phyloP scores from a whole-genome alignment of 352 stramenopile species.

The Phytophthora cryptogea region DNA sequence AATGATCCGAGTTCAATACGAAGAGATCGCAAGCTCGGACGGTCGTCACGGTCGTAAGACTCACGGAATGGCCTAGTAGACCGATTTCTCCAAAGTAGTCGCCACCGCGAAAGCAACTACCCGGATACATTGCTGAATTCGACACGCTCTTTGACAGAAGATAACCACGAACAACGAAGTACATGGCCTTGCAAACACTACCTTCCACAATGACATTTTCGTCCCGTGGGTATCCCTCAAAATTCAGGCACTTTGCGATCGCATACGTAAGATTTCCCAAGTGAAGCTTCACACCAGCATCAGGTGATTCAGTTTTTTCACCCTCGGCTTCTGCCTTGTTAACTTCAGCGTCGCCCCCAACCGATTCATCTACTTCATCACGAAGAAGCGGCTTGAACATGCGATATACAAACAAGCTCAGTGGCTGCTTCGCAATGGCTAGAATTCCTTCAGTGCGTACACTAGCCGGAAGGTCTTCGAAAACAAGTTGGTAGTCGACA shows the following conservation, averaged over 20 bases:
- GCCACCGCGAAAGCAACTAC: slow-evolving; percentile 43
- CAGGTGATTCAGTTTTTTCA: neutral
- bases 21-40: slow-evolving; percentile 69
- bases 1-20: slow-evolving; percentile 49
- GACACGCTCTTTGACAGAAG: slow-evolving; percentile 55
- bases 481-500: slow-evolving; percentile 62
- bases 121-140: slow-evolving; percentile 55
- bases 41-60: slow-evolving; percentile 52
- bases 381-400: slow-evolving; percentile 48
- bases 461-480: slow-evolving; percentile 50
- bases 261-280: slow-evolving; percentile 38
- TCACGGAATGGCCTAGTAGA: slow-evolving; percentile 58
- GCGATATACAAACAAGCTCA: slow-evolving; percentile 44
- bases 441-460: slow-evolving; percentile 56
- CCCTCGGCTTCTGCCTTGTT: slow-evolving; percentile 3
- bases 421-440: slow-evolving; percentile 47
- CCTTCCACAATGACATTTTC: slow-evolving; percentile 66
- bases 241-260: slow-evolving; percentile 57
- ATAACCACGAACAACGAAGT: slow-evolving; percentile 70
- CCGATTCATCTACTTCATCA: neutral
- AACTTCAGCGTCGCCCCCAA: neutral
- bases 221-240: slow-evolving; percentile 65
- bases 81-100: slow-evolving; percentile 66
- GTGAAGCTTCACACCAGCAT: slow-evolving; percentile 14
- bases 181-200: slow-evolving; percentile 62